Percentiles rank a stretch among this genome's conserved stretches.
phyloP scores from a whole-genome alignment of 768 basidiomycete species.

The Phlebiopsis flavidoalba region DNA sequence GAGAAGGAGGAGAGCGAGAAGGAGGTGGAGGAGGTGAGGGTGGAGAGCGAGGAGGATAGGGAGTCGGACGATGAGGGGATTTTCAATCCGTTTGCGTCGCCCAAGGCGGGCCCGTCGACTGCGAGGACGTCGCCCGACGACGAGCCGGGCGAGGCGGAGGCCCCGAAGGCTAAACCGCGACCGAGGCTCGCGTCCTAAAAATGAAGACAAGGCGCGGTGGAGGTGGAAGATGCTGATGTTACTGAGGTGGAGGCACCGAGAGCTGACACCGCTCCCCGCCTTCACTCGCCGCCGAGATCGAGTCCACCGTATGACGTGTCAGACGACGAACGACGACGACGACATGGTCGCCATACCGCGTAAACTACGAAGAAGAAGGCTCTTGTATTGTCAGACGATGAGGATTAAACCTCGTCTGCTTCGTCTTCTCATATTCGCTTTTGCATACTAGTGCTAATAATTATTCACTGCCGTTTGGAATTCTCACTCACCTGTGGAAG shows the following conservation, averaged over 20 bases:
- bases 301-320: constrained; percentile 12
- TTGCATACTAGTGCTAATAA: too few species aligned
- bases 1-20: constrained; percentile 8
- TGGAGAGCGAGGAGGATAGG: constrained; percentile 10
- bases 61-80: constrained; percentile 25
- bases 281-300: not conserved
- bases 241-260: constrained; percentile 12
- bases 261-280: not conserved
- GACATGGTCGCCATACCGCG: not conserved
- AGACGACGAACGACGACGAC: constrained; percentile 24
- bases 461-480: too few species aligned
- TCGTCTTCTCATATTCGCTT: not conserved
- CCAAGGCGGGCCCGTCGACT: constrained; percentile 13
- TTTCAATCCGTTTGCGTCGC: constrained; percentile 17
- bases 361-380: constrained; percentile 17
- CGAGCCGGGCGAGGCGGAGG: not conserved
- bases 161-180: constrained; percentile 31
- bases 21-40: not conserved
- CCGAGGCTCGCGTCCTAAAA: constrained; percentile 3
- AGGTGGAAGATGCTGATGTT: constrained; percentile 5
- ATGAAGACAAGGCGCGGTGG: not conserved
- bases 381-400: constrained; percentile 32
- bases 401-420: constrained; percentile 8
- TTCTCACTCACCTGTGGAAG: too few species aligned
- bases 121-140: constrained; percentile 13